These are phyloP conservation scores for Beauveria rudraprayagi DNA, from an alignment of 2,329 filamentous ascomycete genomes.

Conservation along the genomic window DNA sequence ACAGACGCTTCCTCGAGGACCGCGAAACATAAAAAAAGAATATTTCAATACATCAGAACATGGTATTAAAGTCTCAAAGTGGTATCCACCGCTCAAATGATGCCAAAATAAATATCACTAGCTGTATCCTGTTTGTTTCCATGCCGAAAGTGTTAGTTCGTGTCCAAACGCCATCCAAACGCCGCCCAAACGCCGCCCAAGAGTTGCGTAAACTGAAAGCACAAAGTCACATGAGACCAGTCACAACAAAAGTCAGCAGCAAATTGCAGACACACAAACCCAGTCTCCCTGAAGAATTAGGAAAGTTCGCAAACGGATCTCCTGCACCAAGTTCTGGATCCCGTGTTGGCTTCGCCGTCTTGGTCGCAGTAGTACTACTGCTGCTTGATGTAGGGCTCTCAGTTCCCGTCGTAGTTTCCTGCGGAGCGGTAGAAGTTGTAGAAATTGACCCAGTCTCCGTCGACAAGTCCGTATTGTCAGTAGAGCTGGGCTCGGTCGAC, in stretches of 20 bases:
- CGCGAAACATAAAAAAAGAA: background rate
- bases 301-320: constrained; percentile 5
- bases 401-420: background rate
- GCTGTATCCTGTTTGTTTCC: background rate
- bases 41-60: background rate
- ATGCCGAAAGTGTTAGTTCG: background rate
- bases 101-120: background rate
- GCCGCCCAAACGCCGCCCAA: background rate
- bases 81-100: background rate
- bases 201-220: background rate
- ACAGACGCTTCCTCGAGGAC: no score
- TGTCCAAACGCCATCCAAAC: background rate
- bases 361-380: background rate
- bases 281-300: background rate
- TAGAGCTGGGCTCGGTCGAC: background rate
- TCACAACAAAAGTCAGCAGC: background rate
- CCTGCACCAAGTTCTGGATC: background rate
- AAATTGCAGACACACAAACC: background rate
- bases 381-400: background rate
- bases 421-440: background rate
- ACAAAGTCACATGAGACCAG: background rate
- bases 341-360: background rate
- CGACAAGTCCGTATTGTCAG: background rate
- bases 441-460: background rate
- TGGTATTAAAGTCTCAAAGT: background rate